Evolutionary conservation across 495 filamentous ascomycete genomes (phyloP).

Genomic region (Penicillium argentinense): DNA sequence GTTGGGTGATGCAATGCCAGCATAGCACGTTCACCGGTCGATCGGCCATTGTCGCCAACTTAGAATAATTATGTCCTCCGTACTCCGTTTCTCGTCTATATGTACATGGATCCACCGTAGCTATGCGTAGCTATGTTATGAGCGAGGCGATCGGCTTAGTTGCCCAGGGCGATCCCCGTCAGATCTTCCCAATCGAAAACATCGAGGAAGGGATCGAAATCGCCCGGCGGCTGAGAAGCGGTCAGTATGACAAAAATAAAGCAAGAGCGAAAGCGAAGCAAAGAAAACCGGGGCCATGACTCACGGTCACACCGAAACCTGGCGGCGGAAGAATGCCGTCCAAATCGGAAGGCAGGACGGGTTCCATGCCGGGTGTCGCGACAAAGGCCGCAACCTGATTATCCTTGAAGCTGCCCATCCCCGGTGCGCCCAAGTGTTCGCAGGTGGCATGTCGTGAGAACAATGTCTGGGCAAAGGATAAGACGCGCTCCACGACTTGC

Average conservation of each 20-base stretch:
- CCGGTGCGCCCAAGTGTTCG: conserved; percentile 34
- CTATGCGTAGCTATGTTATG: background rate
- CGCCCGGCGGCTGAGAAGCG: conserved; percentile 29
- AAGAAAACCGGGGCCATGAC: conserved; percentile 6
- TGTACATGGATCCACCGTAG: background rate
- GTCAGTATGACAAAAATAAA: background rate
- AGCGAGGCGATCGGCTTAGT: conserved; percentile 8
- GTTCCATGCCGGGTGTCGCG: conserved; percentile 24
- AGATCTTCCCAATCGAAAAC: conserved; percentile 48
- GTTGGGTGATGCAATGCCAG: too few species aligned
- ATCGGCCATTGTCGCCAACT: too few species aligned
- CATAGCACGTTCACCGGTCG: too few species aligned
- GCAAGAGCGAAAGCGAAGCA: background rate
- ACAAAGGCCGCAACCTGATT: conserved; percentile 37
- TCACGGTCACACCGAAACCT: conserved; percentile 31
- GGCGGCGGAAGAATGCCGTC: conserved; percentile 24
- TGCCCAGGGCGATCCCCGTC: conserved; percentile 33
- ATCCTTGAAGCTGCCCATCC: conserved; percentile 35
- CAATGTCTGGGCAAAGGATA: conserved; percentile 38
- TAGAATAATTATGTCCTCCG: too few species aligned
- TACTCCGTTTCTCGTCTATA: too few species aligned
- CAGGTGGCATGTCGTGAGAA: conserved; percentile 39
- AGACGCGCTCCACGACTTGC: conserved; percentile 40
- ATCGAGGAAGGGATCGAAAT: conserved; percentile 46
- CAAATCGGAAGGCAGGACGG: conserved; percentile 27